Conservation (phyloP, 2,329 filamentous ascomycete genomes). For the Cephalotrichum gorgonifer region DNA sequence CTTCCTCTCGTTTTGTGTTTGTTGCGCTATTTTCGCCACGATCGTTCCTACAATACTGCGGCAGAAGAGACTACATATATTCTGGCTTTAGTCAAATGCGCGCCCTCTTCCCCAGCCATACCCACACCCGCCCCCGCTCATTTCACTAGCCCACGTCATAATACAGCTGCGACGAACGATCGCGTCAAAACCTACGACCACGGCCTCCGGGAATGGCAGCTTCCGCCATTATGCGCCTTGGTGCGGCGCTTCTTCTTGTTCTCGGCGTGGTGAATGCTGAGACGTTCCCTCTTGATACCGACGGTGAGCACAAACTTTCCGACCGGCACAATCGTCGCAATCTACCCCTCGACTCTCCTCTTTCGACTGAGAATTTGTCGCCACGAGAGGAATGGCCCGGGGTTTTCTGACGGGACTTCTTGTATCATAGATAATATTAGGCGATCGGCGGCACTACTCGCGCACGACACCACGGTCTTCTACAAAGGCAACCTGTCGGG, state of each 20-base stretch:
- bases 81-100: too few species aligned
- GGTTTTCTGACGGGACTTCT: background rate
- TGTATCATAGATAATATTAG: conserved; percentile 31
- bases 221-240: conserved; percentile 5
- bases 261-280: conserved; percentile 11
- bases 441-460: conserved; percentile 32
- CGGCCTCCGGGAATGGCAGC: too few species aligned
- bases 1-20: too few species aligned
- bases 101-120: too few species aligned
- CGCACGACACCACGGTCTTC: conserved; percentile 38
- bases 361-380: background rate
- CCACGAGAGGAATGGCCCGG: background rate
- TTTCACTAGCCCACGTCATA: too few species aligned
- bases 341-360: background rate
- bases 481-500: conserved; percentile 41
- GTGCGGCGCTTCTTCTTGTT: conserved; percentile 6
- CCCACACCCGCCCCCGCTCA: too few species aligned
- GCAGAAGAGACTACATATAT: too few species aligned
- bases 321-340: background rate
- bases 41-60: too few species aligned
- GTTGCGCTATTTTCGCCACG: too few species aligned
- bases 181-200: too few species aligned
- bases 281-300: conserved; percentile 15
- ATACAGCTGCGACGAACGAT: too few species aligned
- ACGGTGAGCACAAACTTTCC: conserved; percentile 13